These are phyloP conservation scores for Aspergillus viridinutans DNA, from an alignment of 2,329 filamentous ascomycete genomes.

Conservation along the genomic window DNA sequence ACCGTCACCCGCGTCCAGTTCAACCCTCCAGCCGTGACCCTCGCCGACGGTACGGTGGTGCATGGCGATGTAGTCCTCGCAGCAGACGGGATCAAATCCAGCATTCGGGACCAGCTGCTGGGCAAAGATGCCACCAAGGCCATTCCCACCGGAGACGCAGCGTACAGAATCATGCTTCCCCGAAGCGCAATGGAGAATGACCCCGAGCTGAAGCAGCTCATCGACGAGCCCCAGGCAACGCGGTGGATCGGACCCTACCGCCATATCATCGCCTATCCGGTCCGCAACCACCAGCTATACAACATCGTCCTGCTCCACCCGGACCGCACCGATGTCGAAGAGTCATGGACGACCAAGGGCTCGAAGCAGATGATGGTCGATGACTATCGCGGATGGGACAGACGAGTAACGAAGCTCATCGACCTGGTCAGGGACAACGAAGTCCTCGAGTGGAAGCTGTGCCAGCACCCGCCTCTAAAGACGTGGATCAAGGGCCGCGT, in stretches of 20 bases:
- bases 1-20: conserved; percentile 25
- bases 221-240: conserved; percentile 64
- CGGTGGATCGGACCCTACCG: conserved; percentile 72
- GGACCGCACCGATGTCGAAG: conserved; percentile 56
- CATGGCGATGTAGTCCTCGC: conserved; percentile 48
- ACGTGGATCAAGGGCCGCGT: conserved; percentile 34
- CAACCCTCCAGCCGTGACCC: conserved; percentile 24
- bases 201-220: conserved; percentile 61
- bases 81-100: conserved; percentile 53
- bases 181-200: conserved; percentile 64
- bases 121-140: conserved; percentile 23
- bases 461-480: conserved; percentile 28
- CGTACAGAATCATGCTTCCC: conserved; percentile 73
- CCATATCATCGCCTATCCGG: conserved; percentile 75
- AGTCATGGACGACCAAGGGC: conserved; percentile 61
- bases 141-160: conserved; percentile 62
- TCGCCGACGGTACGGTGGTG: conserved; percentile 23
- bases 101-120: conserved; percentile 40
- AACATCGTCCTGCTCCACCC: conserved; percentile 62
- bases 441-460: conserved; percentile 37
- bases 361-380: conserved; percentile 58
- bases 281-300: conserved; percentile 62
- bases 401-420: conserved; percentile 55
- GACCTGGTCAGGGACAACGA: conserved; percentile 55
- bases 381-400: conserved; percentile 61